A percentile compares a stretch with the other conserved stretches of the same genome.
Evolutionary conservation across 352 stramenopile genomes (phyloP).

Genomic region (Globisporangium orthogonon): DNA sequence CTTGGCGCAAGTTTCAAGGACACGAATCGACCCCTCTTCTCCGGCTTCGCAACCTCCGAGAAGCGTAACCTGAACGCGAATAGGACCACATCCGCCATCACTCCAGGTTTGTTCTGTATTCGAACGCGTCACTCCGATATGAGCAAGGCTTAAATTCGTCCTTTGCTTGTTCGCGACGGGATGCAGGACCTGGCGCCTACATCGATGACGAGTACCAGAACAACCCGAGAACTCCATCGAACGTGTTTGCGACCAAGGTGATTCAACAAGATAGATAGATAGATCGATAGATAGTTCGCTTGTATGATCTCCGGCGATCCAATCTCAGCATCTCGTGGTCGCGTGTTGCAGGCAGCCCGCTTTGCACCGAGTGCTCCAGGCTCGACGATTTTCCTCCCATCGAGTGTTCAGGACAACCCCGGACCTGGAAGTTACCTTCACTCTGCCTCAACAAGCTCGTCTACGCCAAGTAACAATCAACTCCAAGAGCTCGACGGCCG

Average conservation of each 20-base stretch:
- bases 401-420: constrained; percentile 68
- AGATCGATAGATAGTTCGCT: too few species aligned
- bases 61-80: constrained; percentile 77
- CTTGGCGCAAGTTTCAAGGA: constrained; percentile 42
- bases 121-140: background rate
- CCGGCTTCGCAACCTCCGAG: constrained; percentile 63
- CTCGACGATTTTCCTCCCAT: constrained; percentile 59
- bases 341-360: constrained; percentile 38
- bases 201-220: constrained; percentile 15
- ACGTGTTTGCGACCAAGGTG: constrained; percentile 71
- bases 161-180: background rate
- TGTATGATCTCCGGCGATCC: background rate
- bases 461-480: constrained; percentile 20
- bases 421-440: constrained; percentile 47
- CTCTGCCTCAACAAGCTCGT: constrained; percentile 16
- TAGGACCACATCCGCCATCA: constrained; percentile 71
- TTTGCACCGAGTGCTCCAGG: constrained; percentile 68
- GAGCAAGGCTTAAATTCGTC: background rate
- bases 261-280: background rate
- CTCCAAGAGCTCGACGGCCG: constrained; percentile 5
- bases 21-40: constrained; percentile 35
- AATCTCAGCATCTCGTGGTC: background rate
- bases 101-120: constrained; percentile 24
- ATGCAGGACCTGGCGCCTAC: constrained; percentile 54
- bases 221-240: constrained; percentile 25